A percentile compares a stretch with the other conserved stretches of the same genome.
These are phyloP conservation scores for Zizania latifolia DNA, from an alignment of 176 grass and related monocot species.

Conservation along the genomic window DNA sequence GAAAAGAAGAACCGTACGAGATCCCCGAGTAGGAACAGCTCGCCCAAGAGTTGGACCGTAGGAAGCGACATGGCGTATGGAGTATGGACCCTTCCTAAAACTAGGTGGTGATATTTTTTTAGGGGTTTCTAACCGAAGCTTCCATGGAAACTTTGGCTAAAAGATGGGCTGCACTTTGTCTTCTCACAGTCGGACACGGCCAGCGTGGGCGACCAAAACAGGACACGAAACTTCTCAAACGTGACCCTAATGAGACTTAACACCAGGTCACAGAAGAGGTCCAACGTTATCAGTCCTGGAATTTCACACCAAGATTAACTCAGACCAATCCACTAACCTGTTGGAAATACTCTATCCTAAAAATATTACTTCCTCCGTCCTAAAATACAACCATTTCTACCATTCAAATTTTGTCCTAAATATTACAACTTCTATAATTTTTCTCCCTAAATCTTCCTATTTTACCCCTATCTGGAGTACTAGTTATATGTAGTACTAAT, in stretches of 20 bases:
- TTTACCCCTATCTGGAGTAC: no score
- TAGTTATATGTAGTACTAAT: no score
- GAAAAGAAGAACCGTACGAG: background rate
- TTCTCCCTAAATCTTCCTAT: no score
- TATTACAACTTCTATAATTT: no score
- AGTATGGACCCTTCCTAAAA: background rate
- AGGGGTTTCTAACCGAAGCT: constrained; percentile 26
- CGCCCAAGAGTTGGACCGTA: background rate
- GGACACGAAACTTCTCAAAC: constrained; percentile 19
- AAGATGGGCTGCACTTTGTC: background rate
- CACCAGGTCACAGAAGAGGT: background rate
- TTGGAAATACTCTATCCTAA: no score
- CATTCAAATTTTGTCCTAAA: no score
- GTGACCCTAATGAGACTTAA: background rate
- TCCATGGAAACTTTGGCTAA: constrained; percentile 4
- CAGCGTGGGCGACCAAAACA: background rate
- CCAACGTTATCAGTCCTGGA: background rate
- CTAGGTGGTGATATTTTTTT: background rate
- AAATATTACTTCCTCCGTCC: no score
- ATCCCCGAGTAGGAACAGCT: background rate
- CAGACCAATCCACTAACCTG: no score
- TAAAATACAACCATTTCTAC: no score
- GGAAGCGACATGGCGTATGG: background rate
- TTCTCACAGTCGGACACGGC: background rate
- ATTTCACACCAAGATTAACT: background rate